Percentiles rank a stretch among this genome's conserved stretches.
Conservation (phyloP, 805 yeast genomes). For the Saturnispora ahearnii region DNA sequence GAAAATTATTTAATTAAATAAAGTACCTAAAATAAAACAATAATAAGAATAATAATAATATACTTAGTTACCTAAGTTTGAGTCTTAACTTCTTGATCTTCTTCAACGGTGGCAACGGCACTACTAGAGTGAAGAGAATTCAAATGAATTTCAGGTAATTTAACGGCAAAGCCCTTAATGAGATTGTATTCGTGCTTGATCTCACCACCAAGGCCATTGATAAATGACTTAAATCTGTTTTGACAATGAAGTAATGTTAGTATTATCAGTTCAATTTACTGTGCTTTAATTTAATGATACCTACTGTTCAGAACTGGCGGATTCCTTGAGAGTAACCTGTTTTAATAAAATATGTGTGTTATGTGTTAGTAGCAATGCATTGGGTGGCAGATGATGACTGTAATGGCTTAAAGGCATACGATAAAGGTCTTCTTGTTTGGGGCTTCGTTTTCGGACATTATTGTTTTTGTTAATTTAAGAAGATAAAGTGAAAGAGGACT, state of each 20-base stretch:
- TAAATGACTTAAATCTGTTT: conserved; percentile 36
- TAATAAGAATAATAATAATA: neutral
- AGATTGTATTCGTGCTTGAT: conserved; percentile 51
- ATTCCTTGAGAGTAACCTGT: conserved; percentile 7
- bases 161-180: conserved; percentile 58
- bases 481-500: neutral
- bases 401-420: neutral
- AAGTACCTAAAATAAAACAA: no score
- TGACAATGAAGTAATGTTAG: neutral
- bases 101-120: conserved; percentile 52
- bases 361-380: neutral
- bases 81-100: conserved; percentile 55
- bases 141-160: conserved; percentile 47
- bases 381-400: neutral
- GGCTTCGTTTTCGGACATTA: conserved; percentile 1
- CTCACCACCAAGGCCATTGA: conserved; percentile 48
- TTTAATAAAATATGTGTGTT: neutral
- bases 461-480: neutral
- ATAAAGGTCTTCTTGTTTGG: conserved; percentile 2
- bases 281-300: neutral
- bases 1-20: no score
- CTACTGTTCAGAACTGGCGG: conserved; percentile 5
- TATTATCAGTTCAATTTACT: neutral
- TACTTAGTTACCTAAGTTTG: conserved; percentile 10
- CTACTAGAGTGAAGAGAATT: conserved; percentile 38